Conservation (phyloP, 2,329 filamentous ascomycete species). For the Aureobasidium pullulans region DNA sequence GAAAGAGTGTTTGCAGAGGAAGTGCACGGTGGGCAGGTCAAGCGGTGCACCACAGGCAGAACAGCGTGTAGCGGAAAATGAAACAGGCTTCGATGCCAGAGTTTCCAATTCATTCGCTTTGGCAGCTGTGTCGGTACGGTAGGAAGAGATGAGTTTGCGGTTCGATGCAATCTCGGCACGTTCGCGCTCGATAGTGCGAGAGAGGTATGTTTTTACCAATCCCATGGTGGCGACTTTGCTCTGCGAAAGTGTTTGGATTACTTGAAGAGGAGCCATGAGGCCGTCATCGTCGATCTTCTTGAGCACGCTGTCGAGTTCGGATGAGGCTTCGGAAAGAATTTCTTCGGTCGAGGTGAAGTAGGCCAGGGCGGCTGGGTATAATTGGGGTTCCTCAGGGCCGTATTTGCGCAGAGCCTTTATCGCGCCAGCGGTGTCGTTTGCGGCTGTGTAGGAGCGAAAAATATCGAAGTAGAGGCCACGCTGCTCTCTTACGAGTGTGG, state of each 20-base stretch:
- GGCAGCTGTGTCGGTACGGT: constrained; percentile 72
- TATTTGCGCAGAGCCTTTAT: constrained; percentile 89
- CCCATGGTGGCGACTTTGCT: constrained; percentile 91
- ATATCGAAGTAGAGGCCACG: constrained; percentile 90
- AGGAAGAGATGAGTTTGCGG: constrained; percentile 71
- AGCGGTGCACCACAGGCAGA: constrained; percentile 70
- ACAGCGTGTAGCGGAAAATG: constrained; percentile 87
- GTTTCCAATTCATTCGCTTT: constrained; percentile 74
- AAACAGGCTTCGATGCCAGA: constrained; percentile 68
- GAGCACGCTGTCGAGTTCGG: constrained; percentile 74
- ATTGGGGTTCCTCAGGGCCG: constrained; percentile 78
- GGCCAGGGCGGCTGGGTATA: constrained; percentile 85
- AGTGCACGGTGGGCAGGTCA: constrained; percentile 87
- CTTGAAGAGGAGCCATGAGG: constrained; percentile 91
- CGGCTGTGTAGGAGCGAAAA: constrained; percentile 89
- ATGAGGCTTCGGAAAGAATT: constrained; percentile 76
- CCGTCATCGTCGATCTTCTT: constrained; percentile 82
- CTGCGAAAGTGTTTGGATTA: constrained; percentile 80
- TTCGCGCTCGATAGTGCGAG: constrained; percentile 81
- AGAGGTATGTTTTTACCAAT: constrained; percentile 89
- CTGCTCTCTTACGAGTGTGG: constrained; percentile 86
- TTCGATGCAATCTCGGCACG: constrained; percentile 77
- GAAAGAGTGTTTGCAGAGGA: constrained; percentile 94
- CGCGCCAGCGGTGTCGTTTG: constrained; percentile 83
- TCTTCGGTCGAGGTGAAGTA: constrained; percentile 84